Conservation (phyloP, 768 basidiomycete species). For the Leccinum uliginosum region DNA sequence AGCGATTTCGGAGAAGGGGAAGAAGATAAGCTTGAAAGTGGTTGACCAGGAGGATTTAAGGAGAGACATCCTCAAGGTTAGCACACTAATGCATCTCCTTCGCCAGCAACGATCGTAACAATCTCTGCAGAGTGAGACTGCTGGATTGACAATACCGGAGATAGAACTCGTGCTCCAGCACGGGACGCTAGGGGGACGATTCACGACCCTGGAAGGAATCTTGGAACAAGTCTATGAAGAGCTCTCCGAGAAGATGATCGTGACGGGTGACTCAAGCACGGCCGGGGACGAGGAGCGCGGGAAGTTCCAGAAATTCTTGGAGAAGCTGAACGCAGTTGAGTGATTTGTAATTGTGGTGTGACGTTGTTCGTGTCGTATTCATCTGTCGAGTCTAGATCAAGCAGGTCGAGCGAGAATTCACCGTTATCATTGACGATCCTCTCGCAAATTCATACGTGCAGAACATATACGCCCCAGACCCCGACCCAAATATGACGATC, state of each 20-base stretch:
- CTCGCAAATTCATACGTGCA: slow-evolving; percentile 94
- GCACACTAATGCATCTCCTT: slow-evolving; percentile 8
- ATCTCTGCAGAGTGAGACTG: slow-evolving; percentile 78
- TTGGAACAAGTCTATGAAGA: slow-evolving; percentile 94
- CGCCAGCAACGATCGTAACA: neutral
- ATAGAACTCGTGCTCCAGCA: slow-evolving; percentile 89
- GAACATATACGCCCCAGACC: slow-evolving; percentile 95
- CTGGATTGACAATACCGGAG: slow-evolving; percentile 86
- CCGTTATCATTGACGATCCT: slow-evolving; percentile 92
- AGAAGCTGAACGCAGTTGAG: slow-evolving; percentile 66
- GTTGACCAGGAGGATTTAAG: slow-evolving; percentile 90
- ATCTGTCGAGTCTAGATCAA: slow-evolving; percentile 52
- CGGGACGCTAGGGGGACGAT: slow-evolving; percentile 94
- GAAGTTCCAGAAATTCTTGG: slow-evolving; percentile 75
- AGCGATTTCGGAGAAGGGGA: slow-evolving; percentile 85
- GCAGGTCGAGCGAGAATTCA: slow-evolving; percentile 75
- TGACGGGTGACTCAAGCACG: slow-evolving; percentile 58
- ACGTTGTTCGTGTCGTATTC: neutral
- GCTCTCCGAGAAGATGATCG: slow-evolving; percentile 81
- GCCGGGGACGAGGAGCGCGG: slow-evolving; percentile 41
- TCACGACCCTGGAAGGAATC: slow-evolving; percentile 96
- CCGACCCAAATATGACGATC: slow-evolving; percentile 88
- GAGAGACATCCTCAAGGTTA: slow-evolving; percentile 90
- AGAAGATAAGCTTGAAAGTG: slow-evolving; percentile 82
- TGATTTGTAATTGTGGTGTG: neutral